Evolutionary conservation across 108 stramenopile species (phyloP), one percentile per base, ranked within the genome.

Genomic region (Cylindrotheca fusiformis): DNA sequence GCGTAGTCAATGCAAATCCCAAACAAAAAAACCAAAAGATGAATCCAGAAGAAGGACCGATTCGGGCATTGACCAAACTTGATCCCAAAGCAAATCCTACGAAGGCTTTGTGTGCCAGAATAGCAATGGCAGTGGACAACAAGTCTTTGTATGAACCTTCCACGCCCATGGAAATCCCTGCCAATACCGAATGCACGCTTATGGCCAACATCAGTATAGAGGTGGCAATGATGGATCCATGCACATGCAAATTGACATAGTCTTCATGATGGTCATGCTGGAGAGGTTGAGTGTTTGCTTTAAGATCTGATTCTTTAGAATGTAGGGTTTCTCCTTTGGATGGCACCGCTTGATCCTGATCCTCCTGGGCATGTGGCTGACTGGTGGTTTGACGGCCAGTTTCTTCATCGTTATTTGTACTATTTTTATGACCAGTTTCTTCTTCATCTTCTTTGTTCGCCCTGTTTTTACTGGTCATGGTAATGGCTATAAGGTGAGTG

Each of bases 51-150:
- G n/a, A n/a, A 41, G 36, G 54, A 18, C 36, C 45, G 46, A 75
- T 50, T 44, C 64, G 41, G 21, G 65, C 56, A 19, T 45, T 63
- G 8, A 80, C 67, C 49, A 80, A 32, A 4, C 32, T 30, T 18
- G 46, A 54, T 20, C 75, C 79, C 22, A 80, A 53, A 44, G 64
- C 63, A 63, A 68, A 80, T 25, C 59, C 75, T 33, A 59, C 75
- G 53, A 80, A 80, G 27, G 58, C 47, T 50, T 80, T 80, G 67
- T 80, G 79, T 19, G 72, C 70, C 22, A 73, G 32, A 25, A 80
- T 64, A 1, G 79, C 79, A 30, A 72, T 53, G 44, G 71, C 63
- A 2, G 67, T 75, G n/a, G 71, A 55, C 0, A 27, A 33, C 12
- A 80, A 23, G 18, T 25, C 14, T 18, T 46, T 10, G 12, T 33